Conservation (phyloP, 768 basidiomycete species). For the Lentinula raphanica region DNA sequence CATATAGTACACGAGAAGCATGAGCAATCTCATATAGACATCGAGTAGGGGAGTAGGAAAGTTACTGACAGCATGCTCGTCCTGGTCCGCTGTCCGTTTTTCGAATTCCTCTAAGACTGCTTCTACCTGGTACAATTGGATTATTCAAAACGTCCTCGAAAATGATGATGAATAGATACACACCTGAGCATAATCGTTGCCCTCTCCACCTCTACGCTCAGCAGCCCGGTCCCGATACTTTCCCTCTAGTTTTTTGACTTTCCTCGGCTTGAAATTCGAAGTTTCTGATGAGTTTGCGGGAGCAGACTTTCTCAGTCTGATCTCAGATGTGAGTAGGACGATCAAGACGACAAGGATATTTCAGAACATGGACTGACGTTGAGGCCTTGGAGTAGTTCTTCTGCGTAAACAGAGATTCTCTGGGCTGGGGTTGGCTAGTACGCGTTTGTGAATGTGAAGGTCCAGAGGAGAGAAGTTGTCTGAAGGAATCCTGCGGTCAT, state of each 20-base stretch:
- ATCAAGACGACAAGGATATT: background rate
- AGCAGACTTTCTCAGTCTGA: slow-evolving; percentile 15
- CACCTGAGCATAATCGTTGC: slow-evolving; percentile 72
- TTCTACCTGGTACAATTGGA: slow-evolving; percentile 49
- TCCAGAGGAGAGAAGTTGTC: slow-evolving; percentile 35
- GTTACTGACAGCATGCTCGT: slow-evolving; percentile 46
- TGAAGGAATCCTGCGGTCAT: slow-evolving; percentile 52
- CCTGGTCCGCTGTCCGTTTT: slow-evolving; percentile 48
- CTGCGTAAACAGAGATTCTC: slow-evolving; percentile 8
- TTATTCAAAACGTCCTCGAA: background rate
- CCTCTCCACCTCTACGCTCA: slow-evolving; percentile 62
- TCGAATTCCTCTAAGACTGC: slow-evolving; percentile 82
- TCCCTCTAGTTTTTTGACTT: slow-evolving; percentile 56
- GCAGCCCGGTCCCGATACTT: slow-evolving; percentile 73
- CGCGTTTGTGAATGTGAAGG: slow-evolving; percentile 16
- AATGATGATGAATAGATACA: slow-evolving; percentile 7
- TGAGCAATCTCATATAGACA: too few relatives aligned
- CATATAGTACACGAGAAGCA: too few relatives aligned
- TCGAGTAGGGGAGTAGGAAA: background rate
- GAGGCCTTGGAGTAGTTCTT: background rate
- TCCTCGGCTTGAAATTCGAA: slow-evolving; percentile 80
- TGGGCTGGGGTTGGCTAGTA: slow-evolving; percentile 21
- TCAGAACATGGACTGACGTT: slow-evolving; percentile 16
- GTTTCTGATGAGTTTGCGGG: slow-evolving; percentile 42
- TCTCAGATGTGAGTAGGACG: slow-evolving; percentile 1